Evolutionary conservation across 2,329 filamentous ascomycete genomes (phyloP).

Genomic region (Trichothecium roseum): DNA sequence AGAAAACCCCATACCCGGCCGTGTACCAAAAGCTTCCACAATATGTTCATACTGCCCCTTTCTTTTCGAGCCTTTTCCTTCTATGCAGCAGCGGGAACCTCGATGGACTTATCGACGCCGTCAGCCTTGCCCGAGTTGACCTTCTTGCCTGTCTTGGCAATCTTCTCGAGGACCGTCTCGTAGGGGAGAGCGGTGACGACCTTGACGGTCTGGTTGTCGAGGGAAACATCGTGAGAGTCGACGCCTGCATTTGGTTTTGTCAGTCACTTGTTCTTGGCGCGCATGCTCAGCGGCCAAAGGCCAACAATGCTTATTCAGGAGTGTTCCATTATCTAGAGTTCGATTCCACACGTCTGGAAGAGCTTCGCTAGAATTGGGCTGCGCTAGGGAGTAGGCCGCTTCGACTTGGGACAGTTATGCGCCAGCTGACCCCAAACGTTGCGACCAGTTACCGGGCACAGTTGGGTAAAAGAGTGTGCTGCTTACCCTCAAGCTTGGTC

Average conservation of each 20-base stretch:
- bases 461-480: background rate
- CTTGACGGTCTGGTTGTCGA: slow-evolving; percentile 75
- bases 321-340: too few species aligned
- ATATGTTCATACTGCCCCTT: too few species aligned
- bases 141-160: slow-evolving; percentile 92
- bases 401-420: background rate
- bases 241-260: slow-evolving; percentile 48
- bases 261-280: slow-evolving; percentile 1
- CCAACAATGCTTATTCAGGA: too few species aligned
- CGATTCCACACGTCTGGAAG: too few species aligned
- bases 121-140: slow-evolving; percentile 66
- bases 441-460: background rate
- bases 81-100: slow-evolving; percentile 27
- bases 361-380: too few species aligned
- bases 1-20: too few species aligned
- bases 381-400: too few species aligned
- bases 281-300: too few species aligned
- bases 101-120: slow-evolving; percentile 45
- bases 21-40: too few species aligned
- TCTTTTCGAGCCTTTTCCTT: too few species aligned
- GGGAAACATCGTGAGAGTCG: slow-evolving; percentile 76
- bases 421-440: too few species aligned
- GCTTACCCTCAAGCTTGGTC: slow-evolving; percentile 78
- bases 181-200: slow-evolving; percentile 66
- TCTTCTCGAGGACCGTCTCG: slow-evolving; percentile 73